Evolutionary conservation across 805 yeast genomes (phyloP).

Genomic region (Lachancea waltii): DNA sequence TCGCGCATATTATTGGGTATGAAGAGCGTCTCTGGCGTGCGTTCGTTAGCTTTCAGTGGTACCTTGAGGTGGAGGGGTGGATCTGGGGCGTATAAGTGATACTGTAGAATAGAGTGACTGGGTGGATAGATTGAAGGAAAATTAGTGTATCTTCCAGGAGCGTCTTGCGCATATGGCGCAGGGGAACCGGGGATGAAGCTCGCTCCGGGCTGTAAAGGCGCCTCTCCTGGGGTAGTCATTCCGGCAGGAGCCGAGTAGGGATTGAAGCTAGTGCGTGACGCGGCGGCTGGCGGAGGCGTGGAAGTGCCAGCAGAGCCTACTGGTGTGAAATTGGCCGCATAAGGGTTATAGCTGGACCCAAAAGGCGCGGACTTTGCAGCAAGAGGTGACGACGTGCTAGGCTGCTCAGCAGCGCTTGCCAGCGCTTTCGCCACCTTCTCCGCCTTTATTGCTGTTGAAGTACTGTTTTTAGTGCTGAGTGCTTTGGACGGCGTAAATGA

Average conservation of each 20-base stretch:
- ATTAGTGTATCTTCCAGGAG: constrained; percentile 13
- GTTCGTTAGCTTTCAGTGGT: constrained; percentile 63
- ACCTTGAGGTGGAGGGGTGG: constrained; percentile 68
- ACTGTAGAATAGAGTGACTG: constrained; percentile 46
- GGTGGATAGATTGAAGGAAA: constrained; percentile 36
- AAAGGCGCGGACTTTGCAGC: constrained; percentile 6
- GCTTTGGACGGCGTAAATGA: constrained; percentile 42
- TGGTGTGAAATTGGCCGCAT: constrained; percentile 28
- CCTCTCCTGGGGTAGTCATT: constrained; percentile 2
- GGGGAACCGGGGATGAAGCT: constrained; percentile 5
- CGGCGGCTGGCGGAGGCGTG: constrained; percentile 9
- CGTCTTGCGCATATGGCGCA: constrained; percentile 5
- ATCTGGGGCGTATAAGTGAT: constrained; percentile 84
- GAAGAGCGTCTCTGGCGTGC: constrained; percentile 62
- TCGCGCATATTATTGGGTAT: constrained; percentile 69
- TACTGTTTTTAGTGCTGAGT: constrained; percentile 1
- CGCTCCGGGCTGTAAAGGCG: constrained; percentile 3
- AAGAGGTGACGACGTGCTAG: constrained; percentile 2
- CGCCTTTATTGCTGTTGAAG: constrained; percentile 7
- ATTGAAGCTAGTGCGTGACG: constrained; percentile 4
- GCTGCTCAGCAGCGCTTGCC: constrained; percentile 3
- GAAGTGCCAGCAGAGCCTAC: constrained; percentile 16
- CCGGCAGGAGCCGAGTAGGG: constrained; percentile 9
- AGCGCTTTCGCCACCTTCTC: constrained; percentile 8
- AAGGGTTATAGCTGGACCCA: constrained; percentile 30